These are phyloP conservation scores for Fusarium agapanthi DNA, from an alignment of 2,329 filamentous ascomycete species.

Conservation along the genomic window DNA sequence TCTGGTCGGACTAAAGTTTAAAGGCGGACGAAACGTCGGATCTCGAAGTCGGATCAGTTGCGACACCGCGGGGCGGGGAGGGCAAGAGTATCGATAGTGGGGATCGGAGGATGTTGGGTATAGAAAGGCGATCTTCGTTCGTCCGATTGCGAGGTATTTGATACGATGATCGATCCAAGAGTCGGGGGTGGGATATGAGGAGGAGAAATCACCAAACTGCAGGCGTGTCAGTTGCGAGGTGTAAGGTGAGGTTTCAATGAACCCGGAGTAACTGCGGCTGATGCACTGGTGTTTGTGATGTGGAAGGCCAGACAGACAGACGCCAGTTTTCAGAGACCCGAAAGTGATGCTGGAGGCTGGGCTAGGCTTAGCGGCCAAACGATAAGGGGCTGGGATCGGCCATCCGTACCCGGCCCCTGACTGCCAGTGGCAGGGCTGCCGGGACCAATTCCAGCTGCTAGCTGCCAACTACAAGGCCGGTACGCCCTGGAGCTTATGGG, in stretches of 20 bases:
- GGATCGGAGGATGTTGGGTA: slow-evolving; percentile 11
- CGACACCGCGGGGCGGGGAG: slow-evolving; percentile 38
- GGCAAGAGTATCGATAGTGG: slow-evolving; percentile 17
- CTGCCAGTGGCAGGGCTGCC: slow-evolving; percentile 28
- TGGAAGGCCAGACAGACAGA: slow-evolving; percentile 33
- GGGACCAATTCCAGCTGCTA: slow-evolving; percentile 11
- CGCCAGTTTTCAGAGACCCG: slow-evolving; percentile 17
- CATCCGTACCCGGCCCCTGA: slow-evolving; percentile 17
- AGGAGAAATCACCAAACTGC: slow-evolving; percentile 25
- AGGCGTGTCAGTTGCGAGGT: slow-evolving; percentile 35
- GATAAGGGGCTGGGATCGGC: slow-evolving; percentile 4
- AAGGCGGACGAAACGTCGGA: slow-evolving; percentile 18
- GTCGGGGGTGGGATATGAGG: slow-evolving; percentile 23
- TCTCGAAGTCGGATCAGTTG: slow-evolving; percentile 25
- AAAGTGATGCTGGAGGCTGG: slow-evolving; percentile 28
- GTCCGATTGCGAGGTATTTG: slow-evolving; percentile 2
- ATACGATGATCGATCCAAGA: slow-evolving; percentile 17
- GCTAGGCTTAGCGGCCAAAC: slow-evolving; percentile 47
- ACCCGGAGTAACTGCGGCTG: slow-evolving; percentile 44
- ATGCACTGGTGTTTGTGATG: slow-evolving; percentile 39
- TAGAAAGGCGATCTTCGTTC: slow-evolving; percentile 23
- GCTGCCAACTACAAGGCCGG: slow-evolving; percentile 20
- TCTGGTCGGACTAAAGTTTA: slow-evolving; percentile 27
- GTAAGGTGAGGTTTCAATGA: slow-evolving; percentile 38
- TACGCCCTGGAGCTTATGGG: slow-evolving; percentile 14